Evolutionary conservation across 2,329 filamentous ascomycete genomes (phyloP).

Genomic region (Aspergillus aculeatinus): DNA sequence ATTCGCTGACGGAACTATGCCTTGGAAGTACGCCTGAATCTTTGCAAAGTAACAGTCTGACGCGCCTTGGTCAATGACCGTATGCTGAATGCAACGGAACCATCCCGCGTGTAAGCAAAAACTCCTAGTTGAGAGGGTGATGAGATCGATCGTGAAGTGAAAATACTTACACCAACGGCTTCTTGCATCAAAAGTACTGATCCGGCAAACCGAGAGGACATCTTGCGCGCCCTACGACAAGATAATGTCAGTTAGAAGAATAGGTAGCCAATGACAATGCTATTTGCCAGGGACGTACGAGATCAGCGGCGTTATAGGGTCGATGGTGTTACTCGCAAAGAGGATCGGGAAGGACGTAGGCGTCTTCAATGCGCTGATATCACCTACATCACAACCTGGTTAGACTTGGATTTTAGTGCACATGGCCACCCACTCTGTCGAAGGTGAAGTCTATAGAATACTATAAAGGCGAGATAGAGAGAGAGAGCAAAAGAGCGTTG

Average conservation of each 20-base stretch:
- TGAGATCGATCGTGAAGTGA: constrained; percentile 3
- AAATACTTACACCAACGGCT: constrained; percentile 19
- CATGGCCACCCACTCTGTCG: too few relatives aligned
- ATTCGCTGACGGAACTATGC: constrained; percentile 32
- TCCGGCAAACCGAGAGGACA: constrained; percentile 15
- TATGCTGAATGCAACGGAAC: constrained; percentile 21
- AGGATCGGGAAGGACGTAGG: constrained; percentile 51
- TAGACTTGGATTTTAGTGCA: background rate
- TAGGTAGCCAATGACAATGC: background rate
- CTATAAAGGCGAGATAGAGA: background rate
- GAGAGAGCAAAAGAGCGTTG: background rate
- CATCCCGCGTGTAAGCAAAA: background rate
- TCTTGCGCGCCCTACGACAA: constrained; percentile 13
- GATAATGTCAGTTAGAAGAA: constrained; percentile 6
- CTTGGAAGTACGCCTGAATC: constrained; percentile 40
- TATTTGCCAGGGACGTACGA: constrained; percentile 13
- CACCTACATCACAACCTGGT: constrained; percentile 5
- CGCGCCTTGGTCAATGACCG: constrained; percentile 41
- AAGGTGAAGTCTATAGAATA: too few relatives aligned
- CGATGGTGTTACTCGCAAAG: constrained; percentile 55
- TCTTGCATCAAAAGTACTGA: constrained; percentile 19
- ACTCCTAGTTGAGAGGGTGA: constrained; percentile 6
- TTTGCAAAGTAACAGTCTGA: constrained; percentile 40
- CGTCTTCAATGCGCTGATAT: constrained; percentile 2
- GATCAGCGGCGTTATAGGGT: constrained; percentile 56